phyloP scores from a whole-genome alignment of 768 basidiomycete genomes.

The Daedaleopsis nitida region DNA sequence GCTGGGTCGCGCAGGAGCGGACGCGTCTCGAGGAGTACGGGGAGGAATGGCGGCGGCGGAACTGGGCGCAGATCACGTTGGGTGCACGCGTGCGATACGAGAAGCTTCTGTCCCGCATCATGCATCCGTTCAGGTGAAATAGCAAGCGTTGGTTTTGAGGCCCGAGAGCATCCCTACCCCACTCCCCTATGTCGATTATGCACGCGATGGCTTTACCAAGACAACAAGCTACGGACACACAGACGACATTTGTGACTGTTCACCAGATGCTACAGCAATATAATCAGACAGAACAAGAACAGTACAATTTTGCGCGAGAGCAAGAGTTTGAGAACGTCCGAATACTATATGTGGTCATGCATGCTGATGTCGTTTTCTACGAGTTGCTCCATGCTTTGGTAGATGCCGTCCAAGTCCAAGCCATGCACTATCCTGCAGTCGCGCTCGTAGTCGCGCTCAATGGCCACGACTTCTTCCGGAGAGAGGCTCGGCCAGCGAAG shows the following conservation, averaged over 20 bases:
- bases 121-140: conserved; percentile 13
- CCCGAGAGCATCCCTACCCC: background rate
- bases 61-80: conserved; percentile 55
- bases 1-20: conserved; percentile 75
- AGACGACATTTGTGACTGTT: too few species aligned
- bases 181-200: background rate
- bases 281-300: background rate
- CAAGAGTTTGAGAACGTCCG: background rate
- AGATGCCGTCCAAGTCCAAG: conserved; percentile 58
- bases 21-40: conserved; percentile 60
- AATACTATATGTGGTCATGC: background rate
- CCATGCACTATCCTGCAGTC: conserved; percentile 64
- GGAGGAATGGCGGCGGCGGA: conserved; percentile 66
- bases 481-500: conserved; percentile 79
- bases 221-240: too few species aligned
- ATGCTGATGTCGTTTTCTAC: conserved; percentile 45
- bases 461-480: conserved; percentile 59
- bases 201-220: too few species aligned
- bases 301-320: conserved; percentile 1
- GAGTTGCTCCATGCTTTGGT: conserved; percentile 63
- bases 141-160: background rate
- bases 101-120: conserved; percentile 29
- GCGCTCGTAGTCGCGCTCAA: conserved; percentile 59
- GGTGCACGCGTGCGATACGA: conserved; percentile 56
- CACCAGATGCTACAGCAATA: background rate